Base-by-base conservation (phyloP, 225 moss, liverwort and hornwort genomes). In the Polytrichum commune region DNA sequence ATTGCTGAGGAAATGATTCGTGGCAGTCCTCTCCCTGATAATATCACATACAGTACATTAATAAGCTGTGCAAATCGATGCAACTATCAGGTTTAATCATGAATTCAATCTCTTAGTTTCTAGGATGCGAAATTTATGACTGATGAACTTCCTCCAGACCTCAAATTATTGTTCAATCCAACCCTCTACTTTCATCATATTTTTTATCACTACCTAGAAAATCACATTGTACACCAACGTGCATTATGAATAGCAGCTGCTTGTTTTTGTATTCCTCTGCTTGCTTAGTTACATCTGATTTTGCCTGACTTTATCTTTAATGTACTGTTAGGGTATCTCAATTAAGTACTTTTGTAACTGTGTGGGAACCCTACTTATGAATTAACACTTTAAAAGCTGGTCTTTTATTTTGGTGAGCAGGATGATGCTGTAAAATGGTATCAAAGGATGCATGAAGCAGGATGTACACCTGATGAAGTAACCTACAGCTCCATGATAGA, bases 11-110 rank as follows among this genome's bases (percentile, higher is more conserved):
- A 85, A 68, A 98, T 98, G 94, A 76, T 88, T 26, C 63, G 30
- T 22, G 83, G 85, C 0, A 90, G 91, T 18, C 68, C 94, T 24
- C 63, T 73, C 27, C 88, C 89, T 27, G 94, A 98, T 75, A 98
- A 98, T 77, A 91, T 86, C 74, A 91, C 92, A 2, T 98, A 90
- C 80, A 98, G 97, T 80, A 98, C 94, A 62, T 78, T 98, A 1
- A 98, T 98, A 62, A 98, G 97, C 72, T 98, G 97, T 71, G 92
- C 94, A 19, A 90, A 84, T 27, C 94, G 89, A 66, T 98, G 94
- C 78, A 84, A 78, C 76, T 69, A 72, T 53, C 87, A 87, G 87
- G 87, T 86, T 69, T 35, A 33, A 8, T n/a, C 33, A 2, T 38
- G 38, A 10, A 38, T 38, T 38, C 38, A 10, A 58, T 35, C 23